phyloP scores from a whole-genome alignment of 805 yeast genomes.

The Phaffomyces opuntiae region DNA sequence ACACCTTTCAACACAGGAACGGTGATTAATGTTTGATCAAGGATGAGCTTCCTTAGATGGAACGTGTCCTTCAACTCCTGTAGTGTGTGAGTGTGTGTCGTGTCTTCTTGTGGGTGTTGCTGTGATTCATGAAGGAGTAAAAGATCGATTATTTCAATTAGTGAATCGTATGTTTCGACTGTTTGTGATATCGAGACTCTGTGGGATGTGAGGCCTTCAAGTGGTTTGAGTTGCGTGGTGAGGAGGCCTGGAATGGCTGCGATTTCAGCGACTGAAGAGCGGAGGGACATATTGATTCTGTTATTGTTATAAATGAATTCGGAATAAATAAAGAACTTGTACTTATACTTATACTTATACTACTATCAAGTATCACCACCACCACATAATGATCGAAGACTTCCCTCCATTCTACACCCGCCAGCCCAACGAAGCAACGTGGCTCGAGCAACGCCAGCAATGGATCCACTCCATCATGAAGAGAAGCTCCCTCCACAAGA shows the following conservation, averaged over 20 bases:
- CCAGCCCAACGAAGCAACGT: conserved; percentile 78
- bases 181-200: conserved; percentile 12
- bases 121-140: conserved; percentile 16
- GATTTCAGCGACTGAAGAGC: neutral
- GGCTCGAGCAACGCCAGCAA: conserved; percentile 67
- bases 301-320: too few relatives aligned
- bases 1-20: conserved; percentile 18
- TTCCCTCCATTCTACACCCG: conserved; percentile 91
- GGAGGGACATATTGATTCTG: neutral
- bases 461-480: conserved; percentile 65
- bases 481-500: conserved; percentile 49
- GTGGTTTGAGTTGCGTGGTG: too few relatives aligned
- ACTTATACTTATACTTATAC: too few relatives aligned
- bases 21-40: conserved; percentile 14
- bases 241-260: neutral
- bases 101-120: too few relatives aligned
- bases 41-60: conserved; percentile 10
- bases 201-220: too few relatives aligned
- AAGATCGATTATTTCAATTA: conserved; percentile 23
- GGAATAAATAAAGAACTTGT: too few relatives aligned
- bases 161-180: conserved; percentile 23
- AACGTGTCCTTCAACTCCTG: conserved; percentile 7
- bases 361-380: too few relatives aligned
- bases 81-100: neutral
- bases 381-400: conserved; percentile 24